phyloP scores from a whole-genome alignment of 768 basidiomycete genomes.

The Termitomyces sp. region DNA sequence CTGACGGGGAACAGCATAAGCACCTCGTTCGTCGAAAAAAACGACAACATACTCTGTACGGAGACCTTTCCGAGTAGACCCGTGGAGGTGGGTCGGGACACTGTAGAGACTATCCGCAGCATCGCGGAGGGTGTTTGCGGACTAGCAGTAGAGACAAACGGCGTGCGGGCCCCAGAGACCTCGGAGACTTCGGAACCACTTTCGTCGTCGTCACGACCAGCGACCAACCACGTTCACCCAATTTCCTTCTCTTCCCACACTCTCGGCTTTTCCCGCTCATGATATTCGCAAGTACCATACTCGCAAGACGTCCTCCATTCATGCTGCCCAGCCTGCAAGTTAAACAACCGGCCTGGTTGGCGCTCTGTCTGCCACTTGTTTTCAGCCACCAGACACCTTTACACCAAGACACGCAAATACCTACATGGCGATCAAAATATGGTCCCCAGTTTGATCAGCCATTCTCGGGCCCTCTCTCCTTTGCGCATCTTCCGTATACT shows the following conservation, averaged over 20 bases:
- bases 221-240: neutral
- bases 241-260: too few relatives aligned
- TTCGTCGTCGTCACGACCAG: slow-evolving; percentile 35
- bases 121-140: slow-evolving; percentile 28
- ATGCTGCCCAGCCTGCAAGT: neutral
- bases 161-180: slow-evolving; percentile 27
- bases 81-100: slow-evolving; percentile 58
- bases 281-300: too few relatives aligned
- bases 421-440: slow-evolving; percentile 68
- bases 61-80: slow-evolving; percentile 66
- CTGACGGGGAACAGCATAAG: slow-evolving; percentile 25
- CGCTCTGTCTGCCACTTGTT: neutral
- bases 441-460: slow-evolving; percentile 68
- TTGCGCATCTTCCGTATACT: slow-evolving; percentile 76
- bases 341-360: neutral
- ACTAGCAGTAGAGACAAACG: slow-evolving; percentile 12
- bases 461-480: slow-evolving; percentile 79
- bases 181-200: slow-evolving; percentile 28
- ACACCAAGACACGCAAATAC: slow-evolving; percentile 5
- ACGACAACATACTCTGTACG: slow-evolving; percentile 19
- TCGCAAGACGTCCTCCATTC: neutral
- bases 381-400: slow-evolving; percentile 11
- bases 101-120: slow-evolving; percentile 65
- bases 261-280: too few relatives aligned
- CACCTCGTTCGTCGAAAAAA: neutral